Evolutionary conservation across 1,284 basidiomycete species (phyloP), one percentile per base, ranked within the genome.

Genomic region (Sutorius eximius): DNA sequence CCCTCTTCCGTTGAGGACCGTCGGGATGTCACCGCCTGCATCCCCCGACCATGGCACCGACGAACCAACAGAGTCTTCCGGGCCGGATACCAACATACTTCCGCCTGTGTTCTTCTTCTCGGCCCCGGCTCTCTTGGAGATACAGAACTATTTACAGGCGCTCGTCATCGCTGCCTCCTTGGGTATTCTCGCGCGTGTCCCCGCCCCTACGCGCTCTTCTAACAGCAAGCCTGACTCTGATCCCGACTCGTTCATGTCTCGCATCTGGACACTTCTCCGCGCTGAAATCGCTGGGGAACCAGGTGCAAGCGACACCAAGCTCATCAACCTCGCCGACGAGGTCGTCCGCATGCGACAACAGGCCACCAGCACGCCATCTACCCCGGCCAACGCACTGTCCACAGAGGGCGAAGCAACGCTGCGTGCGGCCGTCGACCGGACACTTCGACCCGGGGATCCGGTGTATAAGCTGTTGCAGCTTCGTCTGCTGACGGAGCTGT

Each of bases 131-230:
- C 74, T 90, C 1, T 67, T 86, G 47, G 77, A 76, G 59, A 63
- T 82, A 15, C 88, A 91, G 66, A 89, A 91, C 62, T 78, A 79
- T 58, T 66, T 90, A 8, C 89, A 91, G 63, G 87, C 86, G 1
- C 74, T 89, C 22, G 75, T 86, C 24, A 85, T 90, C 49, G 74
- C 81, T 29, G 83, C 86, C 1, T 77, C 81, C 9, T 73, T 91
- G 41, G 77, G 79, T 32, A 75, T 79, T 9, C 77, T 89, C 36
- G 74, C 80, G 3, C 78, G 73, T 30, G 70, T 80, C 2, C 77
- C 75, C 16, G 61, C 63, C 11, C 46, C 51, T n/a, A 16, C 47
- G 10, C 45, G 34, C 16, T 24, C 56, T 43, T 42, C 54, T 42
- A 44, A 40, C 6, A 1, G 15, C 15, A 47, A 33, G 20, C 44